Conservation (phyloP, 129 eudicot species). For the Pulicaria dysenterica region DNA sequence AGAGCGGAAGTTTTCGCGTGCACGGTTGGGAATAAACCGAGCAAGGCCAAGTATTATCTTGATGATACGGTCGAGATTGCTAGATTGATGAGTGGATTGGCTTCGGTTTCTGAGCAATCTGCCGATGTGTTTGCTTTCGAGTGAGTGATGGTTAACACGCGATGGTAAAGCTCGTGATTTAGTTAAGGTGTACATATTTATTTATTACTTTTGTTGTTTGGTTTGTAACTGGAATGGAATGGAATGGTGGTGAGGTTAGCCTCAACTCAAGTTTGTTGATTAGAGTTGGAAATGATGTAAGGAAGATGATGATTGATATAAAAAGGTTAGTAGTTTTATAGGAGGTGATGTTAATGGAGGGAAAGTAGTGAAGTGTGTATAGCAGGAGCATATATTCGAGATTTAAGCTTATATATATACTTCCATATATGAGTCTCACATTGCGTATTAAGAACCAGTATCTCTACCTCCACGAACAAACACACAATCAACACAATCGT, state of each 20-base stretch:
- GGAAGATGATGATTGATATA: not conserved
- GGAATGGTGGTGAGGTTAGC: conserved; percentile 8
- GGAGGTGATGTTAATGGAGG: too few relatives aligned
- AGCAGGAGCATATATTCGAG: too few relatives aligned
- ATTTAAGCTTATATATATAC: too few relatives aligned
- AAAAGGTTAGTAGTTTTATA: too few relatives aligned
- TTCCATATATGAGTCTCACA: too few relatives aligned
- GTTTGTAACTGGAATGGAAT: conserved; percentile 8
- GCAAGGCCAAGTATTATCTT: conserved; percentile 83
- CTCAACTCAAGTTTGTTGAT: not conserved
- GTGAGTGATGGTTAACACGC: conserved; percentile 20
- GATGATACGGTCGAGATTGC: conserved; percentile 80
- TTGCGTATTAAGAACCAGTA: too few relatives aligned
- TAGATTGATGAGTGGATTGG: conserved; percentile 73
- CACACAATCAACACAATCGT: too few relatives aligned
- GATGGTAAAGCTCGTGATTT: not conserved
- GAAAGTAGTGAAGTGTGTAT: too few relatives aligned
- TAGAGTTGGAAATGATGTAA: conserved; percentile 5
- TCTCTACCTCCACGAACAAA: too few relatives aligned
- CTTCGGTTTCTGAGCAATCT: conserved; percentile 65
- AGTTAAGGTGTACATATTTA: conserved; percentile 26
- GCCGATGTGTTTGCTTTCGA: conserved; percentile 32
- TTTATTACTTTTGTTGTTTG: conserved; percentile 9
- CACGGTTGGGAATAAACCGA: conserved; percentile 83
- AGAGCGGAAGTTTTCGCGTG: conserved; percentile 77